A percentile compares a stretch with the other conserved stretches of the same genome.
Conservation (phyloP, 2,329 filamentous ascomycete species). For the Ploettnerulaceae sp. region DNA sequence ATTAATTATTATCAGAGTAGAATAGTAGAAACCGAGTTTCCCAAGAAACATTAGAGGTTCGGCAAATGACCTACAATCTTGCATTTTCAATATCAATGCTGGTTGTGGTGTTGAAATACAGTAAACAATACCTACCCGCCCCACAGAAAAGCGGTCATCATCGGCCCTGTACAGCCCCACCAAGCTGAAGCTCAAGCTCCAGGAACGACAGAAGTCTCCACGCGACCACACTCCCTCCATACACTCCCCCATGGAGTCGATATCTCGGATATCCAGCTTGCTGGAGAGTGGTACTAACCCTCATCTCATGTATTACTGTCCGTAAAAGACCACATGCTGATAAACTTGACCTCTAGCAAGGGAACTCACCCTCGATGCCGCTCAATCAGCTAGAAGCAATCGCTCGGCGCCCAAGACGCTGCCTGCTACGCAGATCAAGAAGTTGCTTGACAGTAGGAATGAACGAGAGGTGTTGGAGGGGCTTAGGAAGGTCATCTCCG, state of each 20-base stretch:
- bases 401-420: slow-evolving; percentile 59
- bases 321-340: slow-evolving; percentile 4
- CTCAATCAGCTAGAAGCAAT: slow-evolving; percentile 73
- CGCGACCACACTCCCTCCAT: slow-evolving; percentile 11
- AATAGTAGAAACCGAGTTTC: not conserved
- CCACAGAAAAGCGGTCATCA: not conserved
- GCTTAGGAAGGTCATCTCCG: slow-evolving; percentile 79
- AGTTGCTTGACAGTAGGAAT: slow-evolving; percentile 87
- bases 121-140: no score
- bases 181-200: slow-evolving; percentile 22
- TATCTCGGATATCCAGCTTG: slow-evolving; percentile 87
- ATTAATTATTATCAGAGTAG: slow-evolving; percentile 21
- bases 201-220: slow-evolving; percentile 21
- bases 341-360: slow-evolving; percentile 56
- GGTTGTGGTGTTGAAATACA: slow-evolving; percentile 2
- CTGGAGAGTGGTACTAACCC: slow-evolving; percentile 77
- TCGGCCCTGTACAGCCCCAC: not conserved
- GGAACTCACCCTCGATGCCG: slow-evolving; percentile 95
- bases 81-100: not conserved
- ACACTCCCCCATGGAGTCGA: slow-evolving; percentile 73
- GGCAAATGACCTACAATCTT: not conserved
- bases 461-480: slow-evolving; percentile 93
- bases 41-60: not conserved
- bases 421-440: slow-evolving; percentile 83
- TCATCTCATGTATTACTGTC: not conserved